Evolutionary conservation across 441 rosid genomes (phyloP), one percentile per base, ranked within the genome.

Genomic region (Euphorbia corollata): DNA sequence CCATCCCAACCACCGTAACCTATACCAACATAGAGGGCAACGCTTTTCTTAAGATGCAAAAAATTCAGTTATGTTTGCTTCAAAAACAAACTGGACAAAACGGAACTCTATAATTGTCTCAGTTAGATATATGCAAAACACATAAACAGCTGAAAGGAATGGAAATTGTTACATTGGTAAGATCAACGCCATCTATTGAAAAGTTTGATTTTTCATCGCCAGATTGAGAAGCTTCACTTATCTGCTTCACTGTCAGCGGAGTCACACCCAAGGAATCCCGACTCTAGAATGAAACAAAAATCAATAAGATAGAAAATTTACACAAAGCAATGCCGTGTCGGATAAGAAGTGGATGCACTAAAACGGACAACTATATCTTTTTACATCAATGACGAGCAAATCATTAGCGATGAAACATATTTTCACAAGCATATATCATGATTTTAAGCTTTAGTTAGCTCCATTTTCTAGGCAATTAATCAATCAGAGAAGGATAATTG

Each of bases 201-300:
- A 91, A 83, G 71, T 74, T 87, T 12, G 95, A 87, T 68, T 86
- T 89, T 24, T 93, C 98, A 58, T 85, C 88, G 30, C 92, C 84
- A 4, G 92, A 79, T 8, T 86, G 96, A 68, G 82, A 83, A 70
- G 91, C 81, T 76, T 85, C 86, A 39, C 88, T 86, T 51, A 85
- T 81, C 83, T 87, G 95, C 88, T 91, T 93, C 80, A 89, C 89
- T 6, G 99, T 91, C 63, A 86, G 78, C 1, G 97, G 90, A 34
- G 84, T 74, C 74, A 91, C 76, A 16, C 93, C 89, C 53, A 79
- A 86, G 2, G 84, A 79, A 41, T 86, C 93, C 36, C 96, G 89
- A 67, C 62, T 68, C 94, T 87, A 76, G 58, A 67, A 27, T 32
- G 63, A 71, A 16, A 67, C 7, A 20, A 55, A 51, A 32, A 32